These are phyloP conservation scores for Agrostemma githago DNA, from an alignment of 148 eudicot species.

Conservation along the genomic window DNA sequence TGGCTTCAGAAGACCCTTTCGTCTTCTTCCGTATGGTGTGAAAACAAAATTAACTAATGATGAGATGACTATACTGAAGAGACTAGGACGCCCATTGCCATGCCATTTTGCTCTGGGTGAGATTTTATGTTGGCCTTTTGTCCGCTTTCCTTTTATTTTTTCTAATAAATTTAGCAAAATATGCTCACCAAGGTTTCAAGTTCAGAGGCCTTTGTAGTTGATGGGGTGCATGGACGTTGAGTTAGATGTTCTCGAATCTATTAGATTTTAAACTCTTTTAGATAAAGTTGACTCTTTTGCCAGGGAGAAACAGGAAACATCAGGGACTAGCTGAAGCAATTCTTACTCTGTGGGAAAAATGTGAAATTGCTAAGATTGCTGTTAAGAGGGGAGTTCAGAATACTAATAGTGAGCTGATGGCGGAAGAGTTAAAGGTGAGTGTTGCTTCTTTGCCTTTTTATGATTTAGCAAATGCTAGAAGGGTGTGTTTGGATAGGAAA, in stretches of 20 bases:
- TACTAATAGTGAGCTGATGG: slow-evolving; percentile 83
- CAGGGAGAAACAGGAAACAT: slow-evolving; percentile 87
- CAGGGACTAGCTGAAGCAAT: slow-evolving; percentile 92
- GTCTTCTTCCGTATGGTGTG: slow-evolving; percentile 94
- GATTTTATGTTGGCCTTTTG: slow-evolving; percentile 8
- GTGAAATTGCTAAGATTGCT: slow-evolving; percentile 94
- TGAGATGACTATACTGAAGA: slow-evolving; percentile 82
- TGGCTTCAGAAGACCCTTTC: slow-evolving; percentile 79
- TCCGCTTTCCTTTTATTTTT: background rate
- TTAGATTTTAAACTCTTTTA: background rate
- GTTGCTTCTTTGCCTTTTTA: background rate
- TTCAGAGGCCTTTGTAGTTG: background rate
- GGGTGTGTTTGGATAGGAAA: too few relatives aligned
- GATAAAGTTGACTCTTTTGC: slow-evolving; percentile 18
- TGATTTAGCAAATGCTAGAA: background rate
- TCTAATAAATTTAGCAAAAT: background rate
- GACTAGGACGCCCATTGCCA: slow-evolving; percentile 89
- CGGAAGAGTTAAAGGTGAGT: slow-evolving; percentile 89
- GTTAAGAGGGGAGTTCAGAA: slow-evolving; percentile 90
- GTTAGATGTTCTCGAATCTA: background rate
- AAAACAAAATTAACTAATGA: slow-evolving; percentile 75
- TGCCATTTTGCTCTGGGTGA: slow-evolving; percentile 92
- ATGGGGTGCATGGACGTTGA: background rate
- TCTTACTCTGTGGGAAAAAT: slow-evolving; percentile 93
- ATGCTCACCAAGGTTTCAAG: slow-evolving; percentile 1